Conservation (phyloP, 306 rosid genomes). For the Medicago lupulina region DNA sequence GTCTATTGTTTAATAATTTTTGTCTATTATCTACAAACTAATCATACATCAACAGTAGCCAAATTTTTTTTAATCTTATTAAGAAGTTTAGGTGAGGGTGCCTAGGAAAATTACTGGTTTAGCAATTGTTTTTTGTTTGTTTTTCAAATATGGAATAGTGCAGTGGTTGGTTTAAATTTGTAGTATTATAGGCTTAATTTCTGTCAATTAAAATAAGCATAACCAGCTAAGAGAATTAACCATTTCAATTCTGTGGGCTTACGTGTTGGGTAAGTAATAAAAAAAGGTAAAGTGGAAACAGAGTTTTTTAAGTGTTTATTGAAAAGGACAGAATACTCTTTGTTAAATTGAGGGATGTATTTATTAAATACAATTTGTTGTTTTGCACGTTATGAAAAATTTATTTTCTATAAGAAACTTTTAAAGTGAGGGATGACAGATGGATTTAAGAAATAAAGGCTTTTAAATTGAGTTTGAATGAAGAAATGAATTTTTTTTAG, state of each 20-base stretch:
- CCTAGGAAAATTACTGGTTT: neutral
- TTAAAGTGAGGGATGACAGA: neutral
- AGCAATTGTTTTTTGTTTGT: neutral
- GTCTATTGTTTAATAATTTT: neutral
- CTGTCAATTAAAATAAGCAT: neutral
- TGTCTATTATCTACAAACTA: neutral
- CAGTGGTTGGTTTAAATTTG: neutral
- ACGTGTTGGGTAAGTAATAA: neutral
- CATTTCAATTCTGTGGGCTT: neutral
- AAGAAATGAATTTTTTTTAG: too few species aligned
- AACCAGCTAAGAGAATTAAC: neutral
- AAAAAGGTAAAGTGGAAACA: neutral
- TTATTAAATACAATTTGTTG: neutral
- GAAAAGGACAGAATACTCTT: neutral
- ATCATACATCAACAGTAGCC: conserved; percentile 1
- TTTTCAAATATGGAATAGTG: neutral
- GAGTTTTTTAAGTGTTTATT: neutral
- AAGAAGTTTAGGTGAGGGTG: neutral
- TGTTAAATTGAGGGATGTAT: neutral
- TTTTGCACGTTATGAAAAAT: neutral
- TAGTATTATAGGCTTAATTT: neutral
- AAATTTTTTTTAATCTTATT: neutral
- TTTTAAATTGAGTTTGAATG: neutral
- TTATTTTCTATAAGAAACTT: neutral
- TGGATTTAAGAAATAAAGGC: neutral